These are phyloP conservation scores for Chlamydomonas sphaeroides DNA, from an alignment of 139 green algal genomes.

Conservation along the genomic window DNA sequence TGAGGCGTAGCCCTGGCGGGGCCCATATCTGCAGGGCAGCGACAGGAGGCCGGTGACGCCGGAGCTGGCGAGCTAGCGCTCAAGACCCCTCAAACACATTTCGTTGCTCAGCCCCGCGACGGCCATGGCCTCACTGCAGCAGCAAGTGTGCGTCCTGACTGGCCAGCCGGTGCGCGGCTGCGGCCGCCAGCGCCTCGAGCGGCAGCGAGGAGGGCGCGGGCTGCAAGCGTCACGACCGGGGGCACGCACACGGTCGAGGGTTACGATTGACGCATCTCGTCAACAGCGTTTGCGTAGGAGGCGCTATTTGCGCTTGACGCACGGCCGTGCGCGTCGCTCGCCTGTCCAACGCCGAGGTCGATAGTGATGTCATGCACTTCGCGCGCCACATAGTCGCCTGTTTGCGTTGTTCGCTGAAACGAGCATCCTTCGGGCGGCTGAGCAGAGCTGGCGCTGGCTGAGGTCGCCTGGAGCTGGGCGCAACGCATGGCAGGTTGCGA, in stretches of 20 bases:
- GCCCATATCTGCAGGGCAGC: constrained; percentile 26
- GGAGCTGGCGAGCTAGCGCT: neutral
- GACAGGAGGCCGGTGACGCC: neutral
- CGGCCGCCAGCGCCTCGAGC: constrained; percentile 33
- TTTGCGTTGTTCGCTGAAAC: constrained; percentile 20
- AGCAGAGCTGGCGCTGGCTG: too few relatives aligned
- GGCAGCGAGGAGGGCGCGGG: constrained; percentile 37
- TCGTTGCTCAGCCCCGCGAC: too few relatives aligned
- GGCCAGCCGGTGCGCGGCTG: constrained; percentile 37
- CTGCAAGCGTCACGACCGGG: neutral
- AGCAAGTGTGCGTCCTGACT: constrained; percentile 27
- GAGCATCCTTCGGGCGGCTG: too few relatives aligned
- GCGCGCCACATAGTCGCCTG: constrained; percentile 39
- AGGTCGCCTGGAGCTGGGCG: too few relatives aligned
- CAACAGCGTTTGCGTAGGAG: neutral
- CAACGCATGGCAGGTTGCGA: too few relatives aligned
- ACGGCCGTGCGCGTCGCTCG: neutral
- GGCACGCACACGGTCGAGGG: neutral
- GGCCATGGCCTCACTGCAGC: constrained; percentile 37
- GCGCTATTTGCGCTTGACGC: too few relatives aligned
- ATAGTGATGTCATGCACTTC: constrained; percentile 21
- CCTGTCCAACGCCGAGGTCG: constrained; percentile 49
- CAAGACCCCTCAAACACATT: neutral
- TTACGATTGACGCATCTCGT: neutral
- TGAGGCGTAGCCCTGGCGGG: constrained; percentile 50